phyloP scores from a whole-genome alignment of 2,329 filamentous ascomycete species.

The Plectosphaerella cucumerina region DNA sequence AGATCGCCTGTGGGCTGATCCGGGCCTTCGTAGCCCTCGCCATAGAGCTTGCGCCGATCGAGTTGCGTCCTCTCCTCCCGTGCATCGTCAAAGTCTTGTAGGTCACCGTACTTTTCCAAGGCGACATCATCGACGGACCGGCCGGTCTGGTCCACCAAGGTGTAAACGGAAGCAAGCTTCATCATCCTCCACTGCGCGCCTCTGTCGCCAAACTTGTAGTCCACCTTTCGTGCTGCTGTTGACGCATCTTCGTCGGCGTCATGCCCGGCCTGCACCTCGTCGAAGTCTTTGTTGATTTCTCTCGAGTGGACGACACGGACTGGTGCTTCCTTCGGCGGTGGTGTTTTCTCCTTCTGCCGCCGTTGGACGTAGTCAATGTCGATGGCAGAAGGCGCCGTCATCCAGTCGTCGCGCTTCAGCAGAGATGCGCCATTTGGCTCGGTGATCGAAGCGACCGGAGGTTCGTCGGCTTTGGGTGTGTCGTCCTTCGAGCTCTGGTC shows the following conservation, averaged over 20 bases:
- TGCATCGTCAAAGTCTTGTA: slow-evolving; percentile 86
- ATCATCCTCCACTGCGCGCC: slow-evolving; percentile 97
- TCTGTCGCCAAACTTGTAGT: slow-evolving; percentile 83
- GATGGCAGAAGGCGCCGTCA: slow-evolving; percentile 73
- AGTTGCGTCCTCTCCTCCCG: slow-evolving; percentile 90
- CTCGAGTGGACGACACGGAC: slow-evolving; percentile 71
- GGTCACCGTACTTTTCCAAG: slow-evolving; percentile 71
- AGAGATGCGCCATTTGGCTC: slow-evolving; percentile 5
- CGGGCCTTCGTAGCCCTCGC: slow-evolving; percentile 77
- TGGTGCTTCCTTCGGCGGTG: slow-evolving; percentile 52
- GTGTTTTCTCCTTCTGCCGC: slow-evolving; percentile 30
- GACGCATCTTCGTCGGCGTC: slow-evolving; percentile 36
- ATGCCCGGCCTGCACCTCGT: slow-evolving; percentile 55
- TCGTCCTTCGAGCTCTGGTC: slow-evolving; percentile 43
- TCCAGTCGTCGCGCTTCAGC: slow-evolving; percentile 73
- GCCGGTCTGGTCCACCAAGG: slow-evolving; percentile 68
- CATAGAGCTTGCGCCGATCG: slow-evolving; percentile 78
- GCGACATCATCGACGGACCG: slow-evolving; percentile 78
- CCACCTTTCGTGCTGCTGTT: slow-evolving; percentile 46
- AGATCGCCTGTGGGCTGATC: slow-evolving; percentile 86
- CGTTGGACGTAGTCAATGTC: slow-evolving; percentile 75
- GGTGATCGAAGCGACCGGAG: not conserved
- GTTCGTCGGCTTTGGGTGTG: slow-evolving; percentile 15
- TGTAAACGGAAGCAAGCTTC: slow-evolving; percentile 82
- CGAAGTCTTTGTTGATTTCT: slow-evolving; percentile 69